These are phyloP conservation scores for Gigaspora rosea DNA, from an alignment of 192 early-diverging fungal genomes.

Conservation along the genomic window DNA sequence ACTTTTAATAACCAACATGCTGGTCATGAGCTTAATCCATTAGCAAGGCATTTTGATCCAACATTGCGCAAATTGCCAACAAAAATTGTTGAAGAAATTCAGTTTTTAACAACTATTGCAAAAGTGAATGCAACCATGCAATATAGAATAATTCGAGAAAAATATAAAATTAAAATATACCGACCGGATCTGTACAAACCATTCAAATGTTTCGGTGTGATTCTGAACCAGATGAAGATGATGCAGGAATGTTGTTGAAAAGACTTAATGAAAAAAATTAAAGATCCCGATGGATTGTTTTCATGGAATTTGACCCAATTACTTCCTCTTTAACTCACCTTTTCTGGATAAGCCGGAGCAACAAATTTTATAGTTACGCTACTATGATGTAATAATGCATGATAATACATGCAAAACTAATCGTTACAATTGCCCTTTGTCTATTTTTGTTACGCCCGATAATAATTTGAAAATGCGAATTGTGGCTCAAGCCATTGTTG, in stretches of 20 bases:
- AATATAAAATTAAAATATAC: not conserved
- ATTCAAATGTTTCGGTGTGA: not conserved
- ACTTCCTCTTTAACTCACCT: not conserved
- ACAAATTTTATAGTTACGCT: not conserved
- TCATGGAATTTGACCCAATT: not conserved
- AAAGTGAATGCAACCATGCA: not conserved
- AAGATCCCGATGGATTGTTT: not conserved
- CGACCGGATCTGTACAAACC: not conserved
- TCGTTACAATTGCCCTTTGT: not conserved
- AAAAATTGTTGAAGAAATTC: not conserved
- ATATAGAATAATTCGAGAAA: not conserved
- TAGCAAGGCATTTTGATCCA: not conserved
- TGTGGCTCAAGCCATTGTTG: not conserved
- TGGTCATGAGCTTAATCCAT: not conserved
- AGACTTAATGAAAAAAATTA: not conserved
- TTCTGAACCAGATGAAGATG: not conserved
- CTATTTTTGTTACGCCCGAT: not conserved
- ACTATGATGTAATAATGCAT: not conserved
- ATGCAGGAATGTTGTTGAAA: not conserved
- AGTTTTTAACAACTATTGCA: not conserved
- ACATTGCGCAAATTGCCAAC: not conserved
- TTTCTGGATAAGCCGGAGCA: not conserved
- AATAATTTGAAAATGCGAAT: not conserved
- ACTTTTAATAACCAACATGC: not conserved
- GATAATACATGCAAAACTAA: constrained; percentile 6